Conservation (phyloP, 192 early-diverging fungal species). For the Mortierella alpina region DNA sequence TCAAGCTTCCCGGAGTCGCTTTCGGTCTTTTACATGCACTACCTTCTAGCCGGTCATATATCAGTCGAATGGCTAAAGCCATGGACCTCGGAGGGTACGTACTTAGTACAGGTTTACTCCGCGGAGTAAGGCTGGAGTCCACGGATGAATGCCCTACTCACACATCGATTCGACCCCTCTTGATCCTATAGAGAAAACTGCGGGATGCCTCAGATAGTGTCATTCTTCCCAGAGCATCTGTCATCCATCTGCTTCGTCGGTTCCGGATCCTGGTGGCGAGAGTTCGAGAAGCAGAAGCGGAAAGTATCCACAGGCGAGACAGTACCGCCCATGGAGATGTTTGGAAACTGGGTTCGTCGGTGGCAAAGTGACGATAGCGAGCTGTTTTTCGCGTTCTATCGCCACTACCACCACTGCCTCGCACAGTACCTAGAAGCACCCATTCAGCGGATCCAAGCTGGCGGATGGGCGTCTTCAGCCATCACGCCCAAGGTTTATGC, state of each 20-base stretch:
- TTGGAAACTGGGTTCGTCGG: conserved; percentile 60
- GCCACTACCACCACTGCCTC: conserved; percentile 61
- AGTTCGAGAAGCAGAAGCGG: conserved; percentile 56
- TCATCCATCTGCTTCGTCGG: conserved; percentile 48
- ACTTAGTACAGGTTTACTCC: not conserved
- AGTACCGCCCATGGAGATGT: conserved; percentile 54
- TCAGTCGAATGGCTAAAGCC: conserved; percentile 52
- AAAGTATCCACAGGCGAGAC: conserved; percentile 32
- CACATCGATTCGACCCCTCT: no score
- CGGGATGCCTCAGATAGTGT: conserved; percentile 39
- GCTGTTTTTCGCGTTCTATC: conserved; percentile 66
- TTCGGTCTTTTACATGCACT: conserved; percentile 56
- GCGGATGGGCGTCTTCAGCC: conserved; percentile 37
- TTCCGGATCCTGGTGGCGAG: conserved; percentile 50
- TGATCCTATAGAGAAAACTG: conserved; percentile 21
- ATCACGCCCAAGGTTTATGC: conserved; percentile 46
- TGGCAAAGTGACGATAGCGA: conserved; percentile 69
- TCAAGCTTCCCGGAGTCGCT: conserved; percentile 61
- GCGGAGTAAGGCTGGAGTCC: no score
- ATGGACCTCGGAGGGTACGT: conserved; percentile 42
- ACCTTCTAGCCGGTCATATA: conserved; percentile 53
- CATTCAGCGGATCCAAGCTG: conserved; percentile 36
- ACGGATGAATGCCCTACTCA: no score
- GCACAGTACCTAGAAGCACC: conserved; percentile 46
- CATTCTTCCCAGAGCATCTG: conserved; percentile 56